Evolutionary conservation across 495 filamentous ascomycete genomes (phyloP).

Genomic region (Neurospora sp.): DNA sequence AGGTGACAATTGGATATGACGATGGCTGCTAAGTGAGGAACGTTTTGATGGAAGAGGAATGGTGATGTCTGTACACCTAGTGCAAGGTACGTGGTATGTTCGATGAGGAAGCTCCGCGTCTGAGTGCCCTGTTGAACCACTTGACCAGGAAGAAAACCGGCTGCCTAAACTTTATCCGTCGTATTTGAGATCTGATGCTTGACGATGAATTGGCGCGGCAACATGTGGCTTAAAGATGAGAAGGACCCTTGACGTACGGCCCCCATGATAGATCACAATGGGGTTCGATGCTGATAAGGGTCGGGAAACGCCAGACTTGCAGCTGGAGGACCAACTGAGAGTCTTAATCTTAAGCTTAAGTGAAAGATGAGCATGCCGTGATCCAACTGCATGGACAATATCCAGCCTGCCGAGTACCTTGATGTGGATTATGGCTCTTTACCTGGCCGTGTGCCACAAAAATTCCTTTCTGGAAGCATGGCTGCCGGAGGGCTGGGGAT

Average conservation of each 20-base stretch:
- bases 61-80: not conserved
- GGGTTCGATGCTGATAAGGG: not conserved
- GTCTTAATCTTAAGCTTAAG: not conserved
- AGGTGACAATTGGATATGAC: not conserved
- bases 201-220: not conserved
- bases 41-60: not conserved
- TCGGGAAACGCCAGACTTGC: not conserved
- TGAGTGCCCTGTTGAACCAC: not conserved
- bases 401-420: not conserved
- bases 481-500: not conserved
- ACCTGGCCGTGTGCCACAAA: not conserved
- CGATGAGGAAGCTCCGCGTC: not conserved
- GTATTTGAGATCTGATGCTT: not conserved
- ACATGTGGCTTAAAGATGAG: not conserved
- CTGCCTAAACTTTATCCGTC: not conserved
- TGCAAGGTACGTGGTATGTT: not conserved
- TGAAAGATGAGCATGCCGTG: not conserved
- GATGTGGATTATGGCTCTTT: not conserved
- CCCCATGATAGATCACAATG: not conserved
- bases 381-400: not conserved
- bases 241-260: not conserved
- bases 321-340: not conserved
- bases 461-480: not conserved
- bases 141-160: not conserved
- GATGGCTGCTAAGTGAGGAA: not conserved